A percentile compares a stretch with the other conserved stretches of the same genome.
phyloP scores from a whole-genome alignment of 371 early-diverging fungal genomes.

The Sporodiniella umbellata region DNA sequence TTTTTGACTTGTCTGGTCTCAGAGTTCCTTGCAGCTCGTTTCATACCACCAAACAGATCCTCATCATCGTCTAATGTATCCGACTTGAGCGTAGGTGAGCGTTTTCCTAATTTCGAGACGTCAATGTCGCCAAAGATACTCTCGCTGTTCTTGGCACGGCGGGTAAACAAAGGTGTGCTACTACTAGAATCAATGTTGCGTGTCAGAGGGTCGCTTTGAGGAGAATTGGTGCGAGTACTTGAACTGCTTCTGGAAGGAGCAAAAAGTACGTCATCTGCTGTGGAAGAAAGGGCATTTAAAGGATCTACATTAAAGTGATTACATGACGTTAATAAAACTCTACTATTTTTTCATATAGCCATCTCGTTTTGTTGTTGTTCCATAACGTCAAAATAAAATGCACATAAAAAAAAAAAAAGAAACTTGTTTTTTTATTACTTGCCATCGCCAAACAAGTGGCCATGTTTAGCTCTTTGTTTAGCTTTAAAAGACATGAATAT shows the following conservation, averaged over 20 bases:
- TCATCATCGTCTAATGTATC: constrained; percentile 19
- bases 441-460: constrained; percentile 49
- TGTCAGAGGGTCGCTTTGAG: constrained; percentile 12
- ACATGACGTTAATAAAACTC: too few relatives aligned
- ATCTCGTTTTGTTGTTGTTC: too few relatives aligned
- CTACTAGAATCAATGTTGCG: constrained; percentile 6
- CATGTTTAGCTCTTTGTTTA: constrained; percentile 43
- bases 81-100: constrained; percentile 6
- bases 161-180: constrained; percentile 13
- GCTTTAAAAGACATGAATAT: constrained; percentile 40
- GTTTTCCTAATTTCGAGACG: constrained; percentile 33
- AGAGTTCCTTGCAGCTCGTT: constrained; percentile 5
- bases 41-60: constrained; percentile 10
- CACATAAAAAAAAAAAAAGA: too few relatives aligned
- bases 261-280: constrained; percentile 32
- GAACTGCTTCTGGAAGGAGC: constrained; percentile 2
- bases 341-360: too few relatives aligned
- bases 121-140: constrained; percentile 49
- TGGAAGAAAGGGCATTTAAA: constrained; percentile 22
- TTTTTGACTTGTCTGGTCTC: too few relatives aligned
- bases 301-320: too few relatives aligned
- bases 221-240: constrained; percentile 5
- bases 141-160: constrained; percentile 7
- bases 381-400: too few relatives aligned
- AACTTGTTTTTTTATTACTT: constrained; percentile 10